Base-by-base conservation (phyloP, 2,329 filamentous ascomycete species). In the Penicillium janthinellum region DNA sequence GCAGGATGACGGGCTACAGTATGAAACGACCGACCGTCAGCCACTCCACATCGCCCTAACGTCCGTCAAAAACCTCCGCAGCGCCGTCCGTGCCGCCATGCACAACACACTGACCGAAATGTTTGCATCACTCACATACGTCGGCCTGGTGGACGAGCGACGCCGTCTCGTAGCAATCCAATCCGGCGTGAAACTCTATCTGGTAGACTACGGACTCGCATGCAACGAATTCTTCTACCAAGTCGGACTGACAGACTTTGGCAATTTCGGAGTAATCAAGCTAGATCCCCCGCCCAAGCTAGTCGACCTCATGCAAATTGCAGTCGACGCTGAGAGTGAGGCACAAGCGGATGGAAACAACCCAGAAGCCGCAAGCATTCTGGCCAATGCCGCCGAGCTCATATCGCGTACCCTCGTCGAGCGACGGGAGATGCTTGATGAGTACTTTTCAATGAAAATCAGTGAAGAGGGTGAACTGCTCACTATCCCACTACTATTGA, bases 171-270 rank as follows among this genome's bases (percentile, higher is more conserved):
- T 88, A n/a, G 92, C 95, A 15, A 90, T 99, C 39, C 95, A 99
- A 77, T 88, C 91, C 38, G 95, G 94, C 14, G 90, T 98, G 8
- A 96, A 93, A 73, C 84, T 99, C 7, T 97, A 90, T 74, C 85
- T 99, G 22, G 83, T 99, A 54, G 95, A 99, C 76, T 99, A 99
- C 71, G 95, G 92, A 11, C 88, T 94, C 73, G 80, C 90, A 1
- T 90, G 87, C 73, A 90, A 88, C 62, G 94, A 98, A 69, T 96
- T 94, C 74, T 96, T 98, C 75, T 99, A 99, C 78, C 95, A 99
- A 77, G 79, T 98, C 20, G 94, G 92, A 0, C 84, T 99, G 38
- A 96, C 92, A 0, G 92, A 99, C 71, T 99, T 99, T 77, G 92
- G 90, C 1, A 99, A 99, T 73, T 97, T 96, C 70, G 95, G 95